Percentiles rank a stretch among this genome's conserved stretches.
These are phyloP conservation scores for Trypanosoma platydactyli DNA, from an alignment of 208 protist species.

Conservation along the genomic window DNA sequence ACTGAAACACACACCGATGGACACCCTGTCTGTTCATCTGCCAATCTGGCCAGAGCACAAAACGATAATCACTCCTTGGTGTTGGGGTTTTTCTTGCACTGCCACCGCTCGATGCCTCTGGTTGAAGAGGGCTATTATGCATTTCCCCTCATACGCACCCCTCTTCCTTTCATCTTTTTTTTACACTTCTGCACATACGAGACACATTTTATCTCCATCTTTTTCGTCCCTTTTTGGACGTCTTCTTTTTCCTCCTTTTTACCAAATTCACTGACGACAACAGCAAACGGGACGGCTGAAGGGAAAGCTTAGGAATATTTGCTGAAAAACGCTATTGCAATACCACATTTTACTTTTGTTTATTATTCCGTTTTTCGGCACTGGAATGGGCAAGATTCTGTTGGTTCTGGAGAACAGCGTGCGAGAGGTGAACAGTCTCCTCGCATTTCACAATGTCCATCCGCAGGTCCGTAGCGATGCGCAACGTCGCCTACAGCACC, in stretches of 20 bases:
- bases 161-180: slow-evolving; percentile 15
- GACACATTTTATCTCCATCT: slow-evolving; percentile 6
- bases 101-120: neutral
- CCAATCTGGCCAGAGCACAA: too few species aligned
- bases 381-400: slow-evolving; percentile 54
- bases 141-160: neutral
- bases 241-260: slow-evolving; percentile 21
- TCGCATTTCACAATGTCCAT: slow-evolving; percentile 81
- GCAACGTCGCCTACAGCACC: slow-evolving; percentile 45
- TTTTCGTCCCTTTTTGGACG: slow-evolving; percentile 21
- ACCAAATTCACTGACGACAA: neutral
- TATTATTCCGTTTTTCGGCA: neutral
- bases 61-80: neutral
- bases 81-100: slow-evolving; percentile 19
- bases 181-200: neutral
- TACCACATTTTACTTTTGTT: neutral
- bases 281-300: neutral
- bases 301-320: too few species aligned
- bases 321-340: neutral
- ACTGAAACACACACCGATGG: too few species aligned
- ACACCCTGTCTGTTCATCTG: too few species aligned
- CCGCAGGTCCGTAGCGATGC: slow-evolving; percentile 79
- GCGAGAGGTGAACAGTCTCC: slow-evolving; percentile 70
- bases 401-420: slow-evolving; percentile 63
- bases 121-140: too few species aligned